These are phyloP conservation scores for Boletus reticulatus DNA, from an alignment of 768 basidiomycete genomes.

Conservation along the genomic window DNA sequence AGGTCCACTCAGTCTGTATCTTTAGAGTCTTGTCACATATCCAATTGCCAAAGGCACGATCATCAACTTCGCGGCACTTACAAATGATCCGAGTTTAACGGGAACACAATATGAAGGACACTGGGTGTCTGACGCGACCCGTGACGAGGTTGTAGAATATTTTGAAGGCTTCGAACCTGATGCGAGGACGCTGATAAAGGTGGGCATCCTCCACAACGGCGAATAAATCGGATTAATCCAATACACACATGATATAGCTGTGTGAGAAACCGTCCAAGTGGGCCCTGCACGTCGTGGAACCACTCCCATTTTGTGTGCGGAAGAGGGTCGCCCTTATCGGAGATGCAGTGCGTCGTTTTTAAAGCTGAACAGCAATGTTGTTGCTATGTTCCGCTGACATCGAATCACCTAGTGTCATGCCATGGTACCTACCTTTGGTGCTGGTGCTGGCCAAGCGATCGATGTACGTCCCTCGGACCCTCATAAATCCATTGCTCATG, in stretches of 20 bases:
- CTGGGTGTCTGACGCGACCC: constrained; percentile 27
- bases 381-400: too few relatives aligned
- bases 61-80: constrained; percentile 36
- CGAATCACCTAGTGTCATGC: constrained; percentile 17
- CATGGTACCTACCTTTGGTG: constrained; percentile 23
- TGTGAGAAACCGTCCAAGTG: constrained; percentile 39
- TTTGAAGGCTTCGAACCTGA: constrained; percentile 39
- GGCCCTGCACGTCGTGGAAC: constrained; percentile 42
- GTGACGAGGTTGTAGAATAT: constrained; percentile 28
- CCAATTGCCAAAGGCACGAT: constrained; percentile 37
- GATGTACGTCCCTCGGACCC: constrained; percentile 9
- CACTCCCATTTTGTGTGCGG: constrained; percentile 38
- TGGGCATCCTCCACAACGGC: neutral
- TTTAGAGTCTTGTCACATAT: constrained; percentile 39
- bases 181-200: constrained; percentile 28
- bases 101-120: constrained; percentile 33
- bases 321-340: constrained; percentile 46
- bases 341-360: constrained; percentile 40
- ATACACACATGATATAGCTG: constrained; percentile 21
- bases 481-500: neutral
- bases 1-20: neutral
- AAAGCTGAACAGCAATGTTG: too few relatives aligned
- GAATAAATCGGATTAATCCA: neutral
- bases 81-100: constrained; percentile 26
- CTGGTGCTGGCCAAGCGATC: constrained; percentile 28